These are phyloP conservation scores for Kluyveromyces siamensis DNA, from an alignment of 805 yeast genomes.

Conservation along the genomic window DNA sequence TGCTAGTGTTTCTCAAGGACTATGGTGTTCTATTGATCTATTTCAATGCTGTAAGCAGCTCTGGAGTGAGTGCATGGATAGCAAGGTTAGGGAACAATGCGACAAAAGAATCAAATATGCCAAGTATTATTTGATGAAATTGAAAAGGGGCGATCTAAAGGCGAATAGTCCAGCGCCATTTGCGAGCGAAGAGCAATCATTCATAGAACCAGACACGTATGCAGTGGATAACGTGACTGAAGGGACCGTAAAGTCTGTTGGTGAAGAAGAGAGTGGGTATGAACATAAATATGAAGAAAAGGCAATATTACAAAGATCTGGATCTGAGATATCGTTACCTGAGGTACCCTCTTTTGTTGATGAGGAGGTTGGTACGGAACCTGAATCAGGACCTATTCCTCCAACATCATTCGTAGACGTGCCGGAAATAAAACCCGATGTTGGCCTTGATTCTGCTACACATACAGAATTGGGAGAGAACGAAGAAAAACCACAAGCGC, in stretches of 20 bases:
- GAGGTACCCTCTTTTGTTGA: background rate
- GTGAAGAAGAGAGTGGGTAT: conserved; percentile 2
- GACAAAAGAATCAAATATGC: conserved; percentile 20
- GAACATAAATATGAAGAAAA: background rate
- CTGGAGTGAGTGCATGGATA: conserved; percentile 14
- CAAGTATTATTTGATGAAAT: conserved; percentile 19
- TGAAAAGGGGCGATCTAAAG: conserved; percentile 18
- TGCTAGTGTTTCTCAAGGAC: conserved; percentile 14
- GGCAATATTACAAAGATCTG: background rate
- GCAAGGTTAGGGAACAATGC: conserved; percentile 7
- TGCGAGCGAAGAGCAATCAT: conserved; percentile 3
- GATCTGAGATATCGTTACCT: background rate
- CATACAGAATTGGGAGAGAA: background rate
- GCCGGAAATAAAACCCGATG: background rate
- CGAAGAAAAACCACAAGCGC: background rate
- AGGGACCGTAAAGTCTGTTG: background rate
- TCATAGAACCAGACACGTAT: background rate
- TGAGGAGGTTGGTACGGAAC: background rate
- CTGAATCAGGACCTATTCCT: background rate
- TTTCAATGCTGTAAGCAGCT: conserved; percentile 14
- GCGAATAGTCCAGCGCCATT: background rate
- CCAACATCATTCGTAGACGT: background rate
- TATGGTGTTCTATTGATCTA: conserved; percentile 28
- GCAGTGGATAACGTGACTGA: background rate
- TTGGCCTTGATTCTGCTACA: background rate